Conservation (phyloP, 2,329 filamentous ascomycete genomes). For the Drechslerella dactyloides region DNA sequence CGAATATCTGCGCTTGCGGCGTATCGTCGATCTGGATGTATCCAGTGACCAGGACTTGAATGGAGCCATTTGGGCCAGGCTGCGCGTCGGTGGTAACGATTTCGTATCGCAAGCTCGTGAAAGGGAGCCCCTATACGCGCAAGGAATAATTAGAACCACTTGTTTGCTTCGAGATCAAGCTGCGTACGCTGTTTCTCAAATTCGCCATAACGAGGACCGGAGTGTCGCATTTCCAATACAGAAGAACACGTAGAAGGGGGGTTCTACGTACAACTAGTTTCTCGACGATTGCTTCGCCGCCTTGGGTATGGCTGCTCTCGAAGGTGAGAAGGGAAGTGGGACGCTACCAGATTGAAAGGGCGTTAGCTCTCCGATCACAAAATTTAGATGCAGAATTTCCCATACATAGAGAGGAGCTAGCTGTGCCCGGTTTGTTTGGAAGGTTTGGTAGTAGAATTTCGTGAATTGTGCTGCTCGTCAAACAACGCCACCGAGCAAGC, state of each 20-base stretch:
- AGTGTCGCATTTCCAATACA: too few species aligned
- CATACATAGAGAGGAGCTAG: constrained; percentile 82
- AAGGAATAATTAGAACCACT: constrained; percentile 7
- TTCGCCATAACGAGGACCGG: too few species aligned
- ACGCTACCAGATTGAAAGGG: constrained; percentile 64
- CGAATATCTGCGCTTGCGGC: constrained; percentile 79
- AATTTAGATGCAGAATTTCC: not conserved
- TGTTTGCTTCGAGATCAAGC: too few species aligned
- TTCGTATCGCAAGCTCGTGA: constrained; percentile 79
- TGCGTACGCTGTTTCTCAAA: too few species aligned
- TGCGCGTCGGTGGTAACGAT: constrained; percentile 82
- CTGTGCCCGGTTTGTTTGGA: constrained; percentile 73
- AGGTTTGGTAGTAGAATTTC: constrained; percentile 86
- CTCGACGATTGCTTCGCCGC: constrained; percentile 71
- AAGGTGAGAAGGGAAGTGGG: constrained; percentile 92
- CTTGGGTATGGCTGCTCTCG: constrained; percentile 72
- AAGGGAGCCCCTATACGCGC: constrained; percentile 71
- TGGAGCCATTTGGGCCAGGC: constrained; percentile 70
- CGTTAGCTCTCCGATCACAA: constrained; percentile 13
- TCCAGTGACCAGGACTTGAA: constrained; percentile 88
- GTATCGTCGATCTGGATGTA: constrained; percentile 83
- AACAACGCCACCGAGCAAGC: not conserved
- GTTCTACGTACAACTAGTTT: constrained; percentile 76
- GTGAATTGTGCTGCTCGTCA: constrained; percentile 77
- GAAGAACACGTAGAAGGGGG: too few species aligned